These are phyloP conservation scores for Sporothrix protearum DNA, from an alignment of 2,329 filamentous ascomycete species.

Conservation along the genomic window DNA sequence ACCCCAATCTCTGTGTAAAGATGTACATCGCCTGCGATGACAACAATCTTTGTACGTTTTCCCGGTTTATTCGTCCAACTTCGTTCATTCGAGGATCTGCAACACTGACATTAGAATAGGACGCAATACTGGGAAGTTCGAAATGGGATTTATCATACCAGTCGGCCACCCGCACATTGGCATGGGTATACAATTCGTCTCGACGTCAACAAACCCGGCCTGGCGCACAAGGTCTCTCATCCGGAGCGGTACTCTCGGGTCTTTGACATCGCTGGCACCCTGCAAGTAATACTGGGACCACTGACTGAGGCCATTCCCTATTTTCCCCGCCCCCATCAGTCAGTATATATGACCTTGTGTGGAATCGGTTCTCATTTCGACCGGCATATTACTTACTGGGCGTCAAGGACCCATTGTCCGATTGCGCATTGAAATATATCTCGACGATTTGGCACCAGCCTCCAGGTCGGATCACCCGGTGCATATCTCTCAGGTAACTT, in stretches of 20 bases:
- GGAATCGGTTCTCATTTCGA: neutral
- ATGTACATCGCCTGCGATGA: slow-evolving; percentile 56
- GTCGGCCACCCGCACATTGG: slow-evolving; percentile 68
- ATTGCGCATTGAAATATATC: slow-evolving; percentile 80
- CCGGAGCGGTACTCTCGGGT: slow-evolving; percentile 61
- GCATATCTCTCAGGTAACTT: slow-evolving; percentile 72
- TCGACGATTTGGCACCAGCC: slow-evolving; percentile 92
- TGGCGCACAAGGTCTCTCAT: slow-evolving; percentile 56
- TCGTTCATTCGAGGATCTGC: slow-evolving; percentile 49
- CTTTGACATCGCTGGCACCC: slow-evolving; percentile 60
- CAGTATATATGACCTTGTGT: neutral
- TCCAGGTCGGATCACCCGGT: slow-evolving; percentile 64
- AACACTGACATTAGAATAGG: neutral
- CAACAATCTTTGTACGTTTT: slow-evolving; percentile 53
- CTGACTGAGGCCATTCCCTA: slow-evolving; percentile 60
- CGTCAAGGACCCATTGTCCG: slow-evolving; percentile 74
- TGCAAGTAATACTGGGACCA: slow-evolving; percentile 66
- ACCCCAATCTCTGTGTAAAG: slow-evolving; percentile 50
- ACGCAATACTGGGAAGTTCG: neutral
- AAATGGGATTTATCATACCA: slow-evolving; percentile 46
- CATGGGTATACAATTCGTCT: slow-evolving; percentile 61
- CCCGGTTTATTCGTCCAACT: slow-evolving; percentile 53
- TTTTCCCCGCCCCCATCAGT: neutral
- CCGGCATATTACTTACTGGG: slow-evolving; percentile 45
- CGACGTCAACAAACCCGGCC: slow-evolving; percentile 66